These are phyloP conservation scores for Vitis cinerea DNA, from an alignment of 164 flowering plant genomes.

Conservation along the genomic window DNA sequence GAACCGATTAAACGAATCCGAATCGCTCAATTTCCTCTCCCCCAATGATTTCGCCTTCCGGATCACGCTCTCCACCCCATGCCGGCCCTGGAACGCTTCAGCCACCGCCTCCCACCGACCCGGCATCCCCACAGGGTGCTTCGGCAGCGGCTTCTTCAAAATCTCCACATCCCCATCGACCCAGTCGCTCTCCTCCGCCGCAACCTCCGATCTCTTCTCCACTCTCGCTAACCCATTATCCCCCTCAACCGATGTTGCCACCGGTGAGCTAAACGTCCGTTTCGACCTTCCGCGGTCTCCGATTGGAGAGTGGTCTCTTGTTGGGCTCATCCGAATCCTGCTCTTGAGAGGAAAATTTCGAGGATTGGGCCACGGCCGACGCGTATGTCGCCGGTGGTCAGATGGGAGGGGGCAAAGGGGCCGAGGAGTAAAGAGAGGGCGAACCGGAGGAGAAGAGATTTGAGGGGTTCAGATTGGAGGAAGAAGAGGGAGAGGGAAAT, in stretches of 20 bases:
- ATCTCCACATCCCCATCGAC: slow-evolving; percentile 67
- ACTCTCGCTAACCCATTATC: slow-evolving; percentile 14
- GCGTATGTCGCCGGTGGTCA: slow-evolving; percentile 79
- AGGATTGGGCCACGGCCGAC: slow-evolving; percentile 77
- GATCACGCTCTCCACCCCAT: slow-evolving; percentile 74
- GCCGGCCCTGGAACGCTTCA: slow-evolving; percentile 65
- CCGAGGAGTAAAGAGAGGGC: slow-evolving; percentile 76
- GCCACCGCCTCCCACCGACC: slow-evolving; percentile 86
- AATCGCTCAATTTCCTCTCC: slow-evolving; percentile 50
- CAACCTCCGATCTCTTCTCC: slow-evolving; percentile 19
- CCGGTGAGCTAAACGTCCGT: slow-evolving; percentile 8
- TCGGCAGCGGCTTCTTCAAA: slow-evolving; percentile 74
- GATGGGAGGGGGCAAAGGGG: slow-evolving; percentile 82
- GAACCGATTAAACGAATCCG: slow-evolving; percentile 68
- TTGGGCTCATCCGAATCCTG: slow-evolving; percentile 18
- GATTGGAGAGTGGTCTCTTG: slow-evolving; percentile 10
- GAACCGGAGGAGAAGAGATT: slow-evolving; percentile 65
- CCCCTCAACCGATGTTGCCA: neutral
- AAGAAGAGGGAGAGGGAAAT: slow-evolving; percentile 35
- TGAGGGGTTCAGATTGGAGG: slow-evolving; percentile 47
- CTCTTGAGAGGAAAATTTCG: slow-evolving; percentile 16
- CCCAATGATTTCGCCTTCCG: slow-evolving; percentile 66
- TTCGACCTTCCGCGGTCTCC: slow-evolving; percentile 15
- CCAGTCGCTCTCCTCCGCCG: slow-evolving; percentile 69
- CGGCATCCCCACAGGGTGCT: slow-evolving; percentile 83